Evolutionary conservation across 1,284 basidiomycete species (phyloP).

Genomic region (Microbotryomycetes sp.): DNA sequence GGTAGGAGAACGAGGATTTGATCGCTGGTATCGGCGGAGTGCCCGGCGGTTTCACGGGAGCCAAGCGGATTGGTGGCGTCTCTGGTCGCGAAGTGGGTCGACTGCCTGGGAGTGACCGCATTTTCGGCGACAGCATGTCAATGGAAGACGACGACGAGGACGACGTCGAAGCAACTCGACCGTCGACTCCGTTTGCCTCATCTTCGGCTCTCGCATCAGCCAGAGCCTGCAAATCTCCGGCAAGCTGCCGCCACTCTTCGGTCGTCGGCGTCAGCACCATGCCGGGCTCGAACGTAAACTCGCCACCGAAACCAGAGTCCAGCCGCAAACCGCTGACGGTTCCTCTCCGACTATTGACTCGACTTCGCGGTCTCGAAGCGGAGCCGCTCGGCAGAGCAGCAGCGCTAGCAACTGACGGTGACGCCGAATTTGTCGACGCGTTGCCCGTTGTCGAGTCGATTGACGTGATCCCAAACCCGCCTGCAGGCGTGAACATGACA

Average conservation of each 20-base stretch:
- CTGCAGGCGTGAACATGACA: background rate
- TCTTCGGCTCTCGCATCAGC: conserved; percentile 11
- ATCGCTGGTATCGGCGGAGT: background rate
- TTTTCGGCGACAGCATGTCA: background rate
- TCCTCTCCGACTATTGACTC: background rate
- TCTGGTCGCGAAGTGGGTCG: background rate
- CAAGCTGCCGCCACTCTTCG: conserved; percentile 31
- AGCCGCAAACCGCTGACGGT: background rate
- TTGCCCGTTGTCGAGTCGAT: background rate
- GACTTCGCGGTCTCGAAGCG: background rate
- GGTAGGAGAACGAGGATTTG: conserved; percentile 27
- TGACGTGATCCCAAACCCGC: conserved; percentile 11
- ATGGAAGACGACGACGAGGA: background rate
- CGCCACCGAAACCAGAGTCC: background rate
- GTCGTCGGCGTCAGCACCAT: conserved; percentile 31
- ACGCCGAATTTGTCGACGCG: background rate
- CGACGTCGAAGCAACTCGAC: background rate
- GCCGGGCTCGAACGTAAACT: background rate
- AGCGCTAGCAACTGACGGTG: background rate
- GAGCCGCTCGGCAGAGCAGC: background rate
- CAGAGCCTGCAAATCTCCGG: conserved; percentile 16
- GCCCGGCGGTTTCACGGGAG: background rate
- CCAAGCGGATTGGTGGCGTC: background rate
- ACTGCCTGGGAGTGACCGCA: background rate
- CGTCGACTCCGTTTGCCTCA: background rate